These are phyloP conservation scores for Ceratobasidium sp. DNA, from an alignment of 1,284 basidiomycete genomes.

Conservation along the genomic window DNA sequence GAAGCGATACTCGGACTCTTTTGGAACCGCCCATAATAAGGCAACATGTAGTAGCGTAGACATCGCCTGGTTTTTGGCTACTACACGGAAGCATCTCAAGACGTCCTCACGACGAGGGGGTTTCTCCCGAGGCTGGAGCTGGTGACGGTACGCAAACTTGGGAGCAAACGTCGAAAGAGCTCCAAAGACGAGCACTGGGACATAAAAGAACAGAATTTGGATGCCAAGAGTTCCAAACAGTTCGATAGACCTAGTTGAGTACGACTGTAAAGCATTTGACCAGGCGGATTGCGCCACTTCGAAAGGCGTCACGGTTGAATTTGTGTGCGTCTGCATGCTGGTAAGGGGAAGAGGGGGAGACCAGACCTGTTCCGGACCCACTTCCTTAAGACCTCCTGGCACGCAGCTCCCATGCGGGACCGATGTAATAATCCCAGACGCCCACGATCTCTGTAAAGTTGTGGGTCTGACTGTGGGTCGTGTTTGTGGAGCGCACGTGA, in stretches of 20 bases:
- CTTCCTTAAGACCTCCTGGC: background rate
- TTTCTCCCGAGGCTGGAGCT: constrained; percentile 33
- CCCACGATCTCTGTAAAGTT: background rate
- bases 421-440: background rate
- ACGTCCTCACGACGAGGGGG: constrained; percentile 4
- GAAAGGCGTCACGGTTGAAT: background rate
- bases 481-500: constrained; percentile 13
- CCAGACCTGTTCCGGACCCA: no score
- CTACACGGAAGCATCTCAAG: constrained; percentile 22
- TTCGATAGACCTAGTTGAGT: constrained; percentile 18
- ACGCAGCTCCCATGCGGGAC: background rate
- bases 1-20: constrained; percentile 5
- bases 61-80: constrained; percentile 13
- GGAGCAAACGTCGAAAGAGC: constrained; percentile 19
- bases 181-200: constrained; percentile 8
- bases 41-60: background rate
- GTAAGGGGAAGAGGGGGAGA: background rate
- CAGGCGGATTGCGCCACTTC: constrained; percentile 11
- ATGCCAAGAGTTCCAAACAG: constrained; percentile 4
- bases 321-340: background rate
- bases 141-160: constrained; percentile 24
- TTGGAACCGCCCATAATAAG: background rate
- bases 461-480: constrained; percentile 3
- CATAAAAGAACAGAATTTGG: constrained; percentile 34
- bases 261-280: background rate